phyloP scores from a whole-genome alignment of 2,329 filamentous ascomycete genomes.

The Monilinia polystroma region DNA sequence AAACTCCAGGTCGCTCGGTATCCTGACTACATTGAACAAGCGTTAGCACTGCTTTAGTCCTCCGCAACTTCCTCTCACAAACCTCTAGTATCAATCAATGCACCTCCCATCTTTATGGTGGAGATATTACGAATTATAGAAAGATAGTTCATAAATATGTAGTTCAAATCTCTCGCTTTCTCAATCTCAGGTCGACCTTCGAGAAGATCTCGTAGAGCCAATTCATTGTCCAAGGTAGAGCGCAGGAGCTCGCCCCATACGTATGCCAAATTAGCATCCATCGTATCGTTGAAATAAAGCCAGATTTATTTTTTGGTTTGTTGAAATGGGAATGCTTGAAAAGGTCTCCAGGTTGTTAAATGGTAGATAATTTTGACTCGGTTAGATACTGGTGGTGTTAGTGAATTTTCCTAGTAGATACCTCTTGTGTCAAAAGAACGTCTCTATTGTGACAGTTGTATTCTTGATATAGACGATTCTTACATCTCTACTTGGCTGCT shows the following conservation, averaged over 20 bases:
- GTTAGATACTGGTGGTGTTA: not conserved
- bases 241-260: slow-evolving; percentile 14
- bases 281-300: not conserved
- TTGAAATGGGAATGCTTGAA: not conserved
- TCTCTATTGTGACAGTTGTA: not conserved
- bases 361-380: not conserved
- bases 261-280: not conserved
- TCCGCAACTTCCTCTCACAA: not conserved
- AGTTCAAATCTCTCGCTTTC: not conserved
- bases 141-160: slow-evolving; percentile 6
- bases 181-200: not conserved
- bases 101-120: slow-evolving; percentile 8
- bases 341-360: not conserved
- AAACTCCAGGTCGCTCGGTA: slow-evolving; percentile 12
- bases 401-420: not conserved
- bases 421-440: too few species aligned
- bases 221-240: slow-evolving; percentile 3
- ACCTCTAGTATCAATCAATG: slow-evolving; percentile 7
- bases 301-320: not conserved
- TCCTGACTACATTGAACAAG: not conserved
- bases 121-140: slow-evolving; percentile 11
- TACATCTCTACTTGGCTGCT: not conserved
- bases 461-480: too few species aligned
- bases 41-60: not conserved
- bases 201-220: not conserved